A percentile compares a stretch with the other conserved stretches of the same genome.
These are phyloP conservation scores for Boletus hoseneyae DNA, from an alignment of 1,284 basidiomycete species.

Conservation along the genomic window DNA sequence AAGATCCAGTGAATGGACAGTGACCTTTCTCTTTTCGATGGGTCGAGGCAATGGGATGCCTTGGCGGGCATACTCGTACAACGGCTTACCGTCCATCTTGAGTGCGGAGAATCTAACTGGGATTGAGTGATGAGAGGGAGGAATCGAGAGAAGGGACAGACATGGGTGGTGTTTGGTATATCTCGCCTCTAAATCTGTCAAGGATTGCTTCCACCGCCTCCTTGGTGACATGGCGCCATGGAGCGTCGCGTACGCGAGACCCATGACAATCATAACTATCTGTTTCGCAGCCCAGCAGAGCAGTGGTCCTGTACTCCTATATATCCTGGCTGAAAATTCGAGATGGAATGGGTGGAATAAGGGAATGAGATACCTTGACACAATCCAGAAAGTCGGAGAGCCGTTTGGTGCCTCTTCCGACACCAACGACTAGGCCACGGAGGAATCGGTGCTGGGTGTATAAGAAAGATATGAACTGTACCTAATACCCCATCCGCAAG, in stretches of 20 bases:
- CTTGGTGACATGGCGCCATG: constrained; percentile 82
- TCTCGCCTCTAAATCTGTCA: constrained; percentile 81
- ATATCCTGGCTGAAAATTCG: constrained; percentile 18
- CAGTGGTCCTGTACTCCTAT: constrained; percentile 90
- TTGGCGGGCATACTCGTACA: constrained; percentile 95
- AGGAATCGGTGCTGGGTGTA: constrained; percentile 12
- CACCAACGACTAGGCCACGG: constrained; percentile 70
- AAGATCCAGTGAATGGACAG: constrained; percentile 77
- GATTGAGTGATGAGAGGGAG: constrained; percentile 10
- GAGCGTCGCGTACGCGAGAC: constrained; percentile 67
- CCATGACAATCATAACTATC: constrained; percentile 94
- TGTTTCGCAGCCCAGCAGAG: constrained; percentile 90
- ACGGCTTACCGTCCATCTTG: constrained; percentile 95
- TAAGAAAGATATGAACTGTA: constrained; percentile 31
- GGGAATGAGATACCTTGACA: constrained; percentile 64
- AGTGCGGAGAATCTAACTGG: constrained; percentile 86
- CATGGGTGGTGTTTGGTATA: constrained; percentile 91
- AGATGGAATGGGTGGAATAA: constrained; percentile 3
- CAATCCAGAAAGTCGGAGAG: constrained; percentile 85
- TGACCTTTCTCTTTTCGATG: constrained; percentile 85
- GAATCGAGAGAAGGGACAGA: constrained; percentile 38
- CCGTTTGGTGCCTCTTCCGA: constrained; percentile 90
- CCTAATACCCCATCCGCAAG: constrained; percentile 92
- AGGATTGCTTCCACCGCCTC: constrained; percentile 73
- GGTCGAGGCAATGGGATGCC: constrained; percentile 89